These are phyloP conservation scores for Xerocomellus dryophilus DNA, from an alignment of 768 basidiomycete species.

Conservation along the genomic window DNA sequence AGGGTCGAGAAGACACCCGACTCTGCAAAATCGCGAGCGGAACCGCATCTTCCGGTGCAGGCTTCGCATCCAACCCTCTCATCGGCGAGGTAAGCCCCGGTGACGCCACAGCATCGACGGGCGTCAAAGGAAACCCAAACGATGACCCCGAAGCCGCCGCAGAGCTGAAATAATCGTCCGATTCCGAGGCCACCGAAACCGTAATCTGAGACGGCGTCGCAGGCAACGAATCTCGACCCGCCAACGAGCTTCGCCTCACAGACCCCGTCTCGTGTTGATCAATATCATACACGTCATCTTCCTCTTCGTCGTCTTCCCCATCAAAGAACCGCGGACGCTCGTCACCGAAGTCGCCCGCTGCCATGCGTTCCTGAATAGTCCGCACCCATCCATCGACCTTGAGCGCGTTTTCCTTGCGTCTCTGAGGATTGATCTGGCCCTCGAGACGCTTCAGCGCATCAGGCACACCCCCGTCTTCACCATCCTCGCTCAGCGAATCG, in stretches of 20 bases:
- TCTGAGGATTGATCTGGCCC: slow-evolving; percentile 76
- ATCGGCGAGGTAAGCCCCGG: slow-evolving; percentile 28
- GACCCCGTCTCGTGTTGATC: slow-evolving; percentile 35
- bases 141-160: slow-evolving; percentile 14
- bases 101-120: slow-evolving; percentile 5
- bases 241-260: slow-evolving; percentile 4
- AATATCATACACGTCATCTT: slow-evolving; percentile 31
- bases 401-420: slow-evolving; percentile 64
- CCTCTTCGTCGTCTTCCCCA: slow-evolving; percentile 39
- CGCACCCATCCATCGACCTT: slow-evolving; percentile 85
- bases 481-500: slow-evolving; percentile 71
- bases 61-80: slow-evolving; percentile 43
- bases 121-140: slow-evolving; percentile 14
- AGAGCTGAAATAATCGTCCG: slow-evolving; percentile 26
- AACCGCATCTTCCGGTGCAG: slow-evolving; percentile 57
- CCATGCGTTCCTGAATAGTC: slow-evolving; percentile 64
- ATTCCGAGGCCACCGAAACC: slow-evolving; percentile 20
- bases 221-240: slow-evolving; percentile 9
- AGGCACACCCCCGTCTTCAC: slow-evolving; percentile 76
- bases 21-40: slow-evolving; percentile 66
- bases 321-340: slow-evolving; percentile 58
- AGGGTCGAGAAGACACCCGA: slow-evolving; percentile 43
- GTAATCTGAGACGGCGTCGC: slow-evolving; percentile 20
- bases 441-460: slow-evolving; percentile 78
- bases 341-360: slow-evolving; percentile 59